Conservation (phyloP, 2,329 filamentous ascomycete species). For the Beauveria rudraprayagi region DNA sequence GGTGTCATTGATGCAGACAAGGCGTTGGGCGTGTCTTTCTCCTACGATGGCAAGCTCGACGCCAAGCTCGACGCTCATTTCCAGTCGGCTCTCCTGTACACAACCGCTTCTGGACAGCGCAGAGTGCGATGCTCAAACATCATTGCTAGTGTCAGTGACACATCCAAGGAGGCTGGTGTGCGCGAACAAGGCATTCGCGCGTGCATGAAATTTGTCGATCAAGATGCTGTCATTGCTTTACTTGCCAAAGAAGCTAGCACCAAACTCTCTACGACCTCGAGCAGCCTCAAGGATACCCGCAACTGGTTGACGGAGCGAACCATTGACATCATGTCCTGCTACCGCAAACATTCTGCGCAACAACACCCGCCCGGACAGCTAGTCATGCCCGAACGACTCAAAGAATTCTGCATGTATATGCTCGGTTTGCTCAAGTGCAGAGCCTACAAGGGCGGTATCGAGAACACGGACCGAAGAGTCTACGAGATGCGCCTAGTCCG, state of each 20-base stretch:
- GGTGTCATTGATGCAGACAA: conserved; percentile 91
- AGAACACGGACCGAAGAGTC: conserved; percentile 82
- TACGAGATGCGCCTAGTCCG: conserved; percentile 88
- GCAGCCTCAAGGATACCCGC: conserved; percentile 75
- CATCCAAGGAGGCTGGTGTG: conserved; percentile 30
- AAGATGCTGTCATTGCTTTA: conserved; percentile 82
- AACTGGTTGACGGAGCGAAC: conserved; percentile 80
- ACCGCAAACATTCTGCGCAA: conserved; percentile 82
- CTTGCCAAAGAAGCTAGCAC: conserved; percentile 90
- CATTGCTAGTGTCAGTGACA: conserved; percentile 83
- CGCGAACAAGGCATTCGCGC: conserved; percentile 58
- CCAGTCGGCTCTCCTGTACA: conserved; percentile 91
- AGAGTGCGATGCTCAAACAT: conserved; percentile 89
- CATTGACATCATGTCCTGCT: conserved; percentile 83
- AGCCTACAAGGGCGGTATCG: conserved; percentile 86
- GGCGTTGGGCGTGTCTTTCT: conserved; percentile 83
- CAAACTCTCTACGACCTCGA: conserved; percentile 65
- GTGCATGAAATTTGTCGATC: conserved; percentile 86
- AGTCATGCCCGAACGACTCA: conserved; percentile 89
- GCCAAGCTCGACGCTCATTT: conserved; percentile 95
- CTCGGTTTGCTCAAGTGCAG: conserved; percentile 82
- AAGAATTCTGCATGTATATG: conserved; percentile 96
- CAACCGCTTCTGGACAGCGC: conserved; percentile 79
- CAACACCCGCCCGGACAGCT: conserved; percentile 87
- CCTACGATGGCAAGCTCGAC: conserved; percentile 96